Base-by-base conservation (phyloP, 805 yeast species). In the Yamadazyma scolyti region DNA sequence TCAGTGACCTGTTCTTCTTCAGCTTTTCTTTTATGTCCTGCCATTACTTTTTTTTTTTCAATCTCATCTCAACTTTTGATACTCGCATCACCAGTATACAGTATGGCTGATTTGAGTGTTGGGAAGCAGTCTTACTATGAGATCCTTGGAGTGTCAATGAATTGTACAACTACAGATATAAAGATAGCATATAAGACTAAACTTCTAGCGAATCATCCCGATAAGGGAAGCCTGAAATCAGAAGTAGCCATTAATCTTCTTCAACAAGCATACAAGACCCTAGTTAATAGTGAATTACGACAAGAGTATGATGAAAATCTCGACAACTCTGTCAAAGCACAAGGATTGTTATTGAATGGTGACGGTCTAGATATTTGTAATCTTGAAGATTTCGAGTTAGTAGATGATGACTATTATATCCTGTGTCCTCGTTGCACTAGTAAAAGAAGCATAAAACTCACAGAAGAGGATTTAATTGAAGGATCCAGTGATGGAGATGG, bases 181-280 rank as follows among this genome's bases (percentile, higher is more conserved):
- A 79, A 75, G 40, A 50, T 52, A 6, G 89, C 94, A 0, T 90
- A 89, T 52, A 73, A 69, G 34, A 59, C 53, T 20, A 71, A 71
- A 10, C 65, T 90, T 5, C 61, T 90, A 2, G 48, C 53, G 3
- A 54, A 73, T 2, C 97, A 90, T 54, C 97, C 97, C 1, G 97
- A 90, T 52, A 89, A 88, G 39, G 22, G 22, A 21, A 6, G 9
- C 5, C 10, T 13, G 3, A 16, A 31, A 7, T 25, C 16, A 7
- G 29, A 29, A 13, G 32, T 30, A 28, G 45, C 16, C 25, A 35
- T 33, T 27, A 35, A 73, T 35, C 56, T 57, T 15, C 66, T 88
- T 18, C 72, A 81, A 43, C 57, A 53, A 14, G 96, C 97, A 0
- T 88, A 83, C 45, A 47, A 56, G n/a, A 61, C 68, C 0, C 56